Conservation (phyloP, 805 yeast genomes). For the Lipomyces starkeyi region DNA sequence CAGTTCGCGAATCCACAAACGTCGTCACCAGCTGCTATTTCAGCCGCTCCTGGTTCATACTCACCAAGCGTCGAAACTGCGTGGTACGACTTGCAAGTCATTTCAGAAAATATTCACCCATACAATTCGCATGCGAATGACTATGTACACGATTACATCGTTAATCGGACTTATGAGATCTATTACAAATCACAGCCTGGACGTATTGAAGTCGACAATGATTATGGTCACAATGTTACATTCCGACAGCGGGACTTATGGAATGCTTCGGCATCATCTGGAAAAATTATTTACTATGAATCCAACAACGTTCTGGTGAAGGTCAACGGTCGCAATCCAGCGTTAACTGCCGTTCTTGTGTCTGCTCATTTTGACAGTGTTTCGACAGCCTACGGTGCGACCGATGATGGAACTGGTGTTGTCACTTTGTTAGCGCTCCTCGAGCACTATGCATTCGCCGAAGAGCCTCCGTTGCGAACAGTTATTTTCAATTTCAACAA, state of each 20-base stretch:
- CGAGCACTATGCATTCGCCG: slow-evolving; percentile 51
- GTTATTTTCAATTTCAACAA: slow-evolving; percentile 85
- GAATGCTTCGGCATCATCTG: slow-evolving; percentile 49
- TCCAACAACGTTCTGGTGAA: slow-evolving; percentile 80
- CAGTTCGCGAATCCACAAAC: slow-evolving; percentile 38
- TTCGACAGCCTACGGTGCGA: slow-evolving; percentile 83
- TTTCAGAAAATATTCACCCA: slow-evolving; percentile 74
- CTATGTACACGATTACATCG: slow-evolving; percentile 70
- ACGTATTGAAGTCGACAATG: slow-evolving; percentile 50
- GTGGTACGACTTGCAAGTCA: slow-evolving; percentile 76
- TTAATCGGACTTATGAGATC: slow-evolving; percentile 51
- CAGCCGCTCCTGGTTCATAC: slow-evolving; percentile 36
- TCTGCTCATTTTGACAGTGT: slow-evolving; percentile 91
- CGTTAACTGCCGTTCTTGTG: slow-evolving; percentile 69
- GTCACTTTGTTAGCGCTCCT: slow-evolving; percentile 79
- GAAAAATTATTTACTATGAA: slow-evolving; percentile 74
- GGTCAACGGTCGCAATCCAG: slow-evolving; percentile 64
- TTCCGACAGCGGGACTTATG: slow-evolving; percentile 54
- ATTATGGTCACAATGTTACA: slow-evolving; percentile 52
- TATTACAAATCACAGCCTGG: slow-evolving; percentile 44
- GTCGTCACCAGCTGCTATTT: slow-evolving; percentile 32
- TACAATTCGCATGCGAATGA: slow-evolving; percentile 80
- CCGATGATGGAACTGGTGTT: slow-evolving; percentile 91
- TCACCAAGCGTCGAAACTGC: slow-evolving; percentile 44
- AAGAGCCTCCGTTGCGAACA: slow-evolving; percentile 64